Percentiles rank a stretch among this genome's conserved stretches.
phyloP scores from a whole-genome alignment of 306 rosid species.

The Amphicarpaea edgeworthii region DNA sequence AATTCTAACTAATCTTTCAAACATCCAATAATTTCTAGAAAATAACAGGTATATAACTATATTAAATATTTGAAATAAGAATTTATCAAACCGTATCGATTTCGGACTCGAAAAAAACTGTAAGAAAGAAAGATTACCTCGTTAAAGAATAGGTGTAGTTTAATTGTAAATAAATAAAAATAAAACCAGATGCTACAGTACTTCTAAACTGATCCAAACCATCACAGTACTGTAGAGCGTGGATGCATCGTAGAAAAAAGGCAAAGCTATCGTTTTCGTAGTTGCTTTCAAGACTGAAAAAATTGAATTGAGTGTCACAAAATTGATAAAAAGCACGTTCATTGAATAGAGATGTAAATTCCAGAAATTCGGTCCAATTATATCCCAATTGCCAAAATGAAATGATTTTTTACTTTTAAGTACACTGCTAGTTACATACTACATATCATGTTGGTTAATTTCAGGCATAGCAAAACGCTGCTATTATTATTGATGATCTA shows the following conservation, averaged over 20 bases:
- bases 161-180: no score
- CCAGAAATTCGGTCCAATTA: conserved; percentile 9
- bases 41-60: no score
- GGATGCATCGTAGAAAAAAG: conserved; percentile 32
- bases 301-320: conserved; percentile 36
- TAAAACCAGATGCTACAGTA: background rate
- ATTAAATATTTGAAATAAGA: no score
- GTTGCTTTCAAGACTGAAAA: conserved; percentile 26
- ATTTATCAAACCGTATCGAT: no score
- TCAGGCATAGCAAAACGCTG: background rate
- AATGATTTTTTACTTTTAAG: conserved; percentile 30
- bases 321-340: conserved; percentile 38
- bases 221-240: background rate
- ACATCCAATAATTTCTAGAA: no score
- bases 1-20: no score
- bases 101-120: no score
- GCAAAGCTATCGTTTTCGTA: conserved; percentile 37
- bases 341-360: conserved; percentile 39
- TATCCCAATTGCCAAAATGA: conserved; percentile 9
- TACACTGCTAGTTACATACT: background rate
- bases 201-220: conserved; percentile 32
- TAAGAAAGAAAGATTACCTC: no score
- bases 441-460: conserved; percentile 14
- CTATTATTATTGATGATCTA: background rate
- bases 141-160: no score